A percentile compares a stretch with the other conserved stretches of the same genome.
Conservation (phyloP, 768 basidiomycete species). For the Xanthoconium purpureum region DNA sequence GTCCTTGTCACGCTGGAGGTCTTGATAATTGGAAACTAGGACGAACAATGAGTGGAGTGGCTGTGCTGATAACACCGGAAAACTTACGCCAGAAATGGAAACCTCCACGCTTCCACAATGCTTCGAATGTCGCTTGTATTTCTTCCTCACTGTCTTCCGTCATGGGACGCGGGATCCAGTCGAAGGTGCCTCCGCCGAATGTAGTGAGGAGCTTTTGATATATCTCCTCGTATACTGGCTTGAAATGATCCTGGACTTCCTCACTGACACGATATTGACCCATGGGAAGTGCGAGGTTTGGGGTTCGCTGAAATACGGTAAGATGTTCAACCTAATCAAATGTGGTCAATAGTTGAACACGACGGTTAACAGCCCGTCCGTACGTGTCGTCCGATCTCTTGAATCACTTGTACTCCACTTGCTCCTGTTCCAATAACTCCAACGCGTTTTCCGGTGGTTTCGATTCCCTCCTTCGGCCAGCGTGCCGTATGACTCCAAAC, state of each 20-base stretch:
- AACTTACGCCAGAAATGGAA: conserved; percentile 15
- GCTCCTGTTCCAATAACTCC: too few relatives aligned
- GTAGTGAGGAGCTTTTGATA: conserved; percentile 3
- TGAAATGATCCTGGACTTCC: conserved; percentile 10
- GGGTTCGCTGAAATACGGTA: conserved; percentile 16
- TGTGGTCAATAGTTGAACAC: background rate
- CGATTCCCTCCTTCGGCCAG: too few relatives aligned
- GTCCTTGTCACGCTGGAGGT: background rate
- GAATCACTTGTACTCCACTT: too few relatives aligned
- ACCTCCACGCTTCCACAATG: conserved; percentile 8
- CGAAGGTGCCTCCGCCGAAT: background rate
- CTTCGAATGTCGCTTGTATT: conserved; percentile 2
- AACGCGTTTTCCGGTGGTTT: too few relatives aligned
- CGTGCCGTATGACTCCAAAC: conserved; percentile 7
- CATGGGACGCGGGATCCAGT: conserved; percentile 8
- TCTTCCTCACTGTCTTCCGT: conserved; percentile 10
- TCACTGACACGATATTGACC: conserved; percentile 4
- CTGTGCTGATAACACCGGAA: too few relatives aligned
- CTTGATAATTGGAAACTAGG: conserved; percentile 6
- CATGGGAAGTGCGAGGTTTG: conserved; percentile 13
- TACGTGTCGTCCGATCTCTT: conserved; percentile 14
- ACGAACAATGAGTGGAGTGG: background rate
- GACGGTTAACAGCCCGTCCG: background rate
- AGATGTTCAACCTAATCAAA: conserved; percentile 4
- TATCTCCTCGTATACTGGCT: conserved; percentile 9